Conservation (phyloP, 768 basidiomycete species). For the Rubroboletus satanas region DNA sequence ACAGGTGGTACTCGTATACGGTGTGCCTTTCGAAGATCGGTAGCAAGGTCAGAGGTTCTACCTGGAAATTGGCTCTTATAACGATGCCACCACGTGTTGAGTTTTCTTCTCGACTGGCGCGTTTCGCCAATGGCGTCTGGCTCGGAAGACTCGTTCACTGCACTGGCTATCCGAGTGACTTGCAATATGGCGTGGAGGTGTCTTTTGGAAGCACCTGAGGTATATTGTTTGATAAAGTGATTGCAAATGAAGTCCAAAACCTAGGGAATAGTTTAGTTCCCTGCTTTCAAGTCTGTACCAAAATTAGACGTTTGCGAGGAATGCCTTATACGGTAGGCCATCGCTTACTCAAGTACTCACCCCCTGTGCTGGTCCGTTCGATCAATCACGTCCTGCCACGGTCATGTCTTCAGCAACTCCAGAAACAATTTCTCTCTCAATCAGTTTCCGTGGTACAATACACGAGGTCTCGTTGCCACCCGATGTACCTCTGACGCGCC, state of each 20-base stretch:
- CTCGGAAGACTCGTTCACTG: too few relatives aligned
- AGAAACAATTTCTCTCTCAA: slow-evolving; percentile 15
- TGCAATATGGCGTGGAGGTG: too few relatives aligned
- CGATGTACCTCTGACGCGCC: slow-evolving; percentile 45
- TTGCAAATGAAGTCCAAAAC: too few relatives aligned
- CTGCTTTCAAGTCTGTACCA: too few relatives aligned
- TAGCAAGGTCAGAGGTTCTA: slow-evolving; percentile 28
- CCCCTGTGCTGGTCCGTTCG: not conserved
- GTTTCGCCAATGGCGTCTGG: too few relatives aligned
- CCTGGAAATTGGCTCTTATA: slow-evolving; percentile 26
- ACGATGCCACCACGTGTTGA: slow-evolving; percentile 31
- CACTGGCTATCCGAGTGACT: too few relatives aligned
- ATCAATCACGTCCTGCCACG: not conserved
- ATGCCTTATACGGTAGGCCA: not conserved
- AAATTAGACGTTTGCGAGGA: not conserved
- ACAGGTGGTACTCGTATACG: too few relatives aligned
- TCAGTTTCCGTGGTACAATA: slow-evolving; percentile 47
- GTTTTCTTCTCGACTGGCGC: slow-evolving; percentile 9
- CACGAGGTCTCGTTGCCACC: slow-evolving; percentile 48
- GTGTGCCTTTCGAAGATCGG: slow-evolving; percentile 26
- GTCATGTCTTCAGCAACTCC: slow-evolving; percentile 11
- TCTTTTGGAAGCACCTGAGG: too few relatives aligned
- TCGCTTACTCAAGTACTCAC: slow-evolving; percentile 16
- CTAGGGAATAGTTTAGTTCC: too few relatives aligned
- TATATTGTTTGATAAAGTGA: too few relatives aligned